Conservation (phyloP, 306 rosid genomes). For the Vicia sativa region DNA sequence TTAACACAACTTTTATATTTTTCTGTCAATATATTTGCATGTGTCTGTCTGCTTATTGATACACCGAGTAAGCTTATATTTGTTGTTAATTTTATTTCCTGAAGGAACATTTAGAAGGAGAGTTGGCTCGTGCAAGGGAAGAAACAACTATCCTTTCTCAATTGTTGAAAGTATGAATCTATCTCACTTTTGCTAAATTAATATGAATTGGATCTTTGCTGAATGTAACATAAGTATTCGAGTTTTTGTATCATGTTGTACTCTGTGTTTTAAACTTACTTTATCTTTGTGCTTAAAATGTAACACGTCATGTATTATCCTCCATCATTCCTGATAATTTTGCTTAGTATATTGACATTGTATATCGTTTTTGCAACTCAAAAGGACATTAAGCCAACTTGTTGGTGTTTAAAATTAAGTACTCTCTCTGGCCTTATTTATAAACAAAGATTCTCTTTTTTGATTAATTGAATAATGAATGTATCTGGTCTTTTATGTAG, state of each 20-base stretch:
- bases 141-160: slow-evolving; percentile 66
- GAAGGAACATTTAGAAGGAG: slow-evolving; percentile 87
- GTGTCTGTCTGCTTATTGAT: slow-evolving; percentile 27
- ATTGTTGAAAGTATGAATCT: slow-evolving; percentile 60
- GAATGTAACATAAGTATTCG: slow-evolving; percentile 21
- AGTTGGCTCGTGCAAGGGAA: slow-evolving; percentile 75
- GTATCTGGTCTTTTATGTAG: too few species aligned
- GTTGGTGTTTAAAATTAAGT: slow-evolving; percentile 29
- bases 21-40: neutral
- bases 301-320: slow-evolving; percentile 22
- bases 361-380: neutral
- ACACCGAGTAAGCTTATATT: slow-evolving; percentile 33
- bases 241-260: neutral
- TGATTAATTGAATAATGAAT: too few species aligned
- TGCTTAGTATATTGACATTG: slow-evolving; percentile 18
- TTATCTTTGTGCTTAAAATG: slow-evolving; percentile 10
- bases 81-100: slow-evolving; percentile 33
- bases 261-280: neutral
- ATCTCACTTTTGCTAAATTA: slow-evolving; percentile 29
- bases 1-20: neutral
- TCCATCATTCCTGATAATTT: slow-evolving; percentile 6
- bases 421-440: too few species aligned
- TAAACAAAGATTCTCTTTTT: too few species aligned
- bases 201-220: slow-evolving; percentile 12
- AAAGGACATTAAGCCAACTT: slow-evolving; percentile 14